Evolutionary conservation across 108 stramenopile genomes (phyloP), one percentile per base, ranked within the genome.

Genomic region (Pseudonitzschia pungens): DNA sequence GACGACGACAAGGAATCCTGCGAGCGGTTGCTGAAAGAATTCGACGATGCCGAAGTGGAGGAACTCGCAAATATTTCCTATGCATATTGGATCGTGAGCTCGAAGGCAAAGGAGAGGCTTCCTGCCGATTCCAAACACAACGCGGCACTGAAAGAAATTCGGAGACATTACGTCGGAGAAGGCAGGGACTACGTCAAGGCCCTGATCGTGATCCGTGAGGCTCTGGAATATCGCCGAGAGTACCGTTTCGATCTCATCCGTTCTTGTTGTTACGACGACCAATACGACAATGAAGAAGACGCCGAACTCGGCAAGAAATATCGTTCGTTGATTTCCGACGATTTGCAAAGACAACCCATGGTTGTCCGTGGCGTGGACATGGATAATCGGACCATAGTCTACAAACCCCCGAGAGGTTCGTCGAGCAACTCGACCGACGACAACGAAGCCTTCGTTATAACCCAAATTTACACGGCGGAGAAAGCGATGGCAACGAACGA

Each of bases 401-500:
- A 68, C 32, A 50, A 58, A 42, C 50, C 57, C 11, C 50, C 71
- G n/a, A 65, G 81, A 10, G 59, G 27, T 45, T 44, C 70, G 16
- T 14, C 53, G 11, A 21, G 32, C 20, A 43, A 69, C 22, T 9
- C 36, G n/a, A n/a, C n/a, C n/a, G n/a, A n/a, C n/a, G n/a, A n/a
- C n/a, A n/a, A n/a, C 26, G 76, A 77, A 56, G 76, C 45, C 3
- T 82, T 63, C 53, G 21, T 77, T 16, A 32, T 65, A 4, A 73
- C 76, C 0, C 76, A 69, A 29, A 14, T 82, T 22, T 82, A 77
- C 52, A 70, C 72, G 20, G 72, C 67, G 9, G 81, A 82, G 65
- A 70, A 72, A 58, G 81, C 76, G 10, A 64, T 60, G 32, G 81
- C 81, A 9, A 72, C 68, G 4, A 44, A 63, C 18, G 79, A 80